Base-by-base conservation (phyloP, 352 stramenopile species). In the Phytophthora brassicae region DNA sequence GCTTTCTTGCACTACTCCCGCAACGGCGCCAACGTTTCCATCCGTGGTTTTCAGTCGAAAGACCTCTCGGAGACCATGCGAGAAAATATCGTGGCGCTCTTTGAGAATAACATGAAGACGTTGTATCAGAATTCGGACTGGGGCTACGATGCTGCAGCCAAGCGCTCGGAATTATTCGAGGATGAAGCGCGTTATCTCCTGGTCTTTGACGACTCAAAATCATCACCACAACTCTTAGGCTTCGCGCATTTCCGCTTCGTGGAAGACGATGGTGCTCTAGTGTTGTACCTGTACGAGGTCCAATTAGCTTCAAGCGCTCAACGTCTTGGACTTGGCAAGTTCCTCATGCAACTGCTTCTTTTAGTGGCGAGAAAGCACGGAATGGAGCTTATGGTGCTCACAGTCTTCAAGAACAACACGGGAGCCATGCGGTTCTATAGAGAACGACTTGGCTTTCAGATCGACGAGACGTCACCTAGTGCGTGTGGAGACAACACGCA, bases 161-260 rank as follows among this genome's bases (percentile, higher is more conserved):
- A 98, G 47, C 52, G 61, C 23, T 60, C 44, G 2, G 95, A 98
- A 64, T 65, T 98, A 6, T 88, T 83, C 38, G 87, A 97, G 48
- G 42, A 71, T 2, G 80, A 91, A 33, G 93, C 95, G 42, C 85
- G 92, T 29, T 98, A 96, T 71, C 58, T 98, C 23, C 62, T 97
- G 50, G 77, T 75, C 24, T 43, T 72, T 20, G 64, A 74, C 33
- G 6, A 5, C 3, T 39, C 39, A 13, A 29, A 43, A 9, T 39
- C 31, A 12, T 61, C 56, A 3, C 55, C 64, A 14, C 23, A 55
- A 13, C 64, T 72, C 23, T 59, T 73, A 28, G 72, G 68, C 9
- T 98, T 98, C 64, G 75, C 83, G 19, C 95, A 98, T 68, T 98
- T 96, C 78, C 93, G 93, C 16, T 98, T 97, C 60, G 80, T 98